Evolutionary conservation across 768 basidiomycete genomes (phyloP).

Genomic region (Leccinum subgranulosum): DNA sequence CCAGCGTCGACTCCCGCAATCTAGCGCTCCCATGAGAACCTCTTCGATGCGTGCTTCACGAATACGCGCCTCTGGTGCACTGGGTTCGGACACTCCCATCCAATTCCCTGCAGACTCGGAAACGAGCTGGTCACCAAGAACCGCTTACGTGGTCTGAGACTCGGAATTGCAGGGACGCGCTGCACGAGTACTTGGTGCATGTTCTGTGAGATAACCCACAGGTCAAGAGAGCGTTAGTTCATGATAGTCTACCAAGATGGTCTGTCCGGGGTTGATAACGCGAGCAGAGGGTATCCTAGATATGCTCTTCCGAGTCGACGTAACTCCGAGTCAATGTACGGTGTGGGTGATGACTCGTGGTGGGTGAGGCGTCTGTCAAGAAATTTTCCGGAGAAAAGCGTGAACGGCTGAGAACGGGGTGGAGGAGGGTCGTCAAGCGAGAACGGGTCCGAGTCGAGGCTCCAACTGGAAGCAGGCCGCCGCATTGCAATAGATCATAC

Average conservation of each 20-base stretch:
- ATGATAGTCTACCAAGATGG: no score
- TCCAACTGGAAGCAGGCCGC: no score
- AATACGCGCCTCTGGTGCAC: constrained; percentile 34
- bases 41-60: constrained; percentile 51
- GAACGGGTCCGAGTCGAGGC: no score
- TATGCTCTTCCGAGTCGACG: no score
- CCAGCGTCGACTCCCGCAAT: constrained; percentile 51
- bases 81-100: constrained; percentile 47
- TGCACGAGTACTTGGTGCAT: constrained; percentile 14
- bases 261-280: no score
- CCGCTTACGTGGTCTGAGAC: constrained; percentile 24
- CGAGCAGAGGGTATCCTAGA: no score
- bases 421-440: not conserved
- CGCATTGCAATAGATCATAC: no score
- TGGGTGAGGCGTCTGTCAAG: no score
- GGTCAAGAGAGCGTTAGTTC: no score
- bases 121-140: constrained; percentile 4
- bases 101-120: constrained; percentile 26
- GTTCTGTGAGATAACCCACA: constrained; percentile 4
- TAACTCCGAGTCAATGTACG: no score
- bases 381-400: no score
- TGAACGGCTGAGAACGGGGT: constrained; percentile 3
- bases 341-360: no score
- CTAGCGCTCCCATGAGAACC: constrained; percentile 60
- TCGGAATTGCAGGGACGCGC: constrained; percentile 22